These are phyloP conservation scores for Monilinia aucupariae DNA, from an alignment of 2,329 filamentous ascomycete species.

Conservation along the genomic window DNA sequence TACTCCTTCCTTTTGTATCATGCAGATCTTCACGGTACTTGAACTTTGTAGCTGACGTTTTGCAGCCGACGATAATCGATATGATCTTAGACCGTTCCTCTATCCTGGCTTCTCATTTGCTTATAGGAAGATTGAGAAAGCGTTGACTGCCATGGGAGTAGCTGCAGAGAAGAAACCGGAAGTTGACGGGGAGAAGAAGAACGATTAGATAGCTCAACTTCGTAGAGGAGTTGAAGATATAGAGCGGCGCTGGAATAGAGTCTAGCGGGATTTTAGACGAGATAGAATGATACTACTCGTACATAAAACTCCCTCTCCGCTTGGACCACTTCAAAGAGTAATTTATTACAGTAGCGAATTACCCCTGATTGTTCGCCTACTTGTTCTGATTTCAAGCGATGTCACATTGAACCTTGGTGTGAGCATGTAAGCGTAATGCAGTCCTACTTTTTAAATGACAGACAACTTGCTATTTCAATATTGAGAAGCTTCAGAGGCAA, in stretches of 20 bases:
- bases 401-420: no score
- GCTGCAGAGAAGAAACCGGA: constrained; percentile 8
- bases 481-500: no score
- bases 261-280: neutral
- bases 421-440: no score
- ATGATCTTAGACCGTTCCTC: constrained; percentile 50
- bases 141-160: constrained; percentile 5
- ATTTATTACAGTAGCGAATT: no score
- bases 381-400: no score
- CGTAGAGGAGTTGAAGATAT: neutral
- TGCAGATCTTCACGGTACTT: neutral
- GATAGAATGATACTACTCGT: neutral
- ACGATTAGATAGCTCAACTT: neutral
- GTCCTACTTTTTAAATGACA: no score
- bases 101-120: constrained; percentile 38
- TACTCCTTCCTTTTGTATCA: neutral
- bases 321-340: neutral
- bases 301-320: neutral
- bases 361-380: neutral
- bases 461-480: no score
- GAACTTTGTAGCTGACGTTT: constrained; percentile 37
- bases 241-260: neutral
- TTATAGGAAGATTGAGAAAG: constrained; percentile 15
- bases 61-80: constrained; percentile 52
- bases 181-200: neutral